Evolutionary conservation across 495 filamentous ascomycete genomes (phyloP).

Genomic region (Aspergillus steynii): DNA sequence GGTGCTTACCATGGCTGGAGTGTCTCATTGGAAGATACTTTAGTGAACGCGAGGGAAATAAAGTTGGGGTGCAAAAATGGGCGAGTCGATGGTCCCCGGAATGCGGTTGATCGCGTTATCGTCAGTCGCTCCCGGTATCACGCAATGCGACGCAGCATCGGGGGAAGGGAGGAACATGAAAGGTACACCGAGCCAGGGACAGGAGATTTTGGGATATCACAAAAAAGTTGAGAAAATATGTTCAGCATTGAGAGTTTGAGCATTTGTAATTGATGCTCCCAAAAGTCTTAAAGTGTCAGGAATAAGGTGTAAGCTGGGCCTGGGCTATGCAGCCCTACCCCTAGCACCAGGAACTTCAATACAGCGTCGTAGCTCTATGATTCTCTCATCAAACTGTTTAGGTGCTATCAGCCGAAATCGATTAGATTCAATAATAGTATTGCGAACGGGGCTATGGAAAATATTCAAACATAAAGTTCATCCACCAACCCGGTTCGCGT

Average conservation of each 20-base stretch:
- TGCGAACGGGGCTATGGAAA: background rate
- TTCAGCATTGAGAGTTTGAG: too few species aligned
- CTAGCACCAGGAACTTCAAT: background rate
- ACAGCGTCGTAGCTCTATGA: background rate
- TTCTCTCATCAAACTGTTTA: too few species aligned
- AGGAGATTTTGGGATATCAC: too few species aligned
- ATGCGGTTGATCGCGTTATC: conserved; percentile 2
- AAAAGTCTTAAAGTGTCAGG: background rate
- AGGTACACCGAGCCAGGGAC: background rate
- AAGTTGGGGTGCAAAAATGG: background rate
- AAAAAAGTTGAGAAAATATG: too few species aligned
- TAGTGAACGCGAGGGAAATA: background rate
- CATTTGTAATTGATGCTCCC: too few species aligned
- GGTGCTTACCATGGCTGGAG: background rate
- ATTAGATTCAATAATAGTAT: background rate
- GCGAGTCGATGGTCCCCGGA: background rate
- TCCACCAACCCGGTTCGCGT: background rate
- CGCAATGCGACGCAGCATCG: conserved; percentile 1
- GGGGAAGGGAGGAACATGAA: background rate
- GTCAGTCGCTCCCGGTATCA: conserved; percentile 5
- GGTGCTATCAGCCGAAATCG: too few species aligned
- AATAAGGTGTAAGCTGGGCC: background rate
- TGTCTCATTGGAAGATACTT: background rate
- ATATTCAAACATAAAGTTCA: background rate
- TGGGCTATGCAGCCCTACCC: background rate